Base-by-base conservation (phyloP, 352 stramenopile species). In the Phytophthora colocasiae region DNA sequence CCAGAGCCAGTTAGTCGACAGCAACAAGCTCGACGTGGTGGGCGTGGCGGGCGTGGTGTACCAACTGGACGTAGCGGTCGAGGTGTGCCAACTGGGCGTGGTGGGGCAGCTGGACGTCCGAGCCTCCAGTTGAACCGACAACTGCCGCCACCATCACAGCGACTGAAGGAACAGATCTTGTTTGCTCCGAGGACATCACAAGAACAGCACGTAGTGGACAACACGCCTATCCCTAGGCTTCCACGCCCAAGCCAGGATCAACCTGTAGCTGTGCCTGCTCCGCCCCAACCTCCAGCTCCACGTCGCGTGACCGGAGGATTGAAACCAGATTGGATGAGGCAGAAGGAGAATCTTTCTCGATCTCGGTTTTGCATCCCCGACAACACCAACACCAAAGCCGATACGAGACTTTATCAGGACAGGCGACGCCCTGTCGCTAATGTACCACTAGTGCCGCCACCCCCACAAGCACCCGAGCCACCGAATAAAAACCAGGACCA, bases 321-420 rank as follows among this genome's bases (percentile, higher is more conserved):
- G 26, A 92, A 91, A 49, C 85, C 85, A 6, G 83, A 93, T 56
- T 92, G 80, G 80, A 85, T 93, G 69, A 71, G 74, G 14, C 72
- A 84, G 14, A 85, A 83, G 32, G 85, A 93, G 51, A 77, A 74
- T 7, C 63, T 91, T 6, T 78, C 71, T 17, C 77, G 72, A 38
- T 83, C 85, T 58, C 83, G 85, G 34, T 91, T 93, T 66, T 89
- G 71, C 27, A 80, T 87, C 44, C 68, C 74, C 10, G 82, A 81
- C 50, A 78, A 84, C 50, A 70, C 71, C 9, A 77, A 74, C 19
- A 70, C 71, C 9, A 77, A 74, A n/a, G 77, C 76, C 12, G 81
- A 92, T 51, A 73, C 63, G 34, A 70, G 75, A 5, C 73, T 89
- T 49, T 90, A 87, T 48, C 66, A 60, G 15, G 71, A 75, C 31